Percentiles rank a stretch among this genome's conserved stretches.
phyloP scores from a whole-genome alignment of 2,329 filamentous ascomycete species.

The Volutella citrinella region DNA sequence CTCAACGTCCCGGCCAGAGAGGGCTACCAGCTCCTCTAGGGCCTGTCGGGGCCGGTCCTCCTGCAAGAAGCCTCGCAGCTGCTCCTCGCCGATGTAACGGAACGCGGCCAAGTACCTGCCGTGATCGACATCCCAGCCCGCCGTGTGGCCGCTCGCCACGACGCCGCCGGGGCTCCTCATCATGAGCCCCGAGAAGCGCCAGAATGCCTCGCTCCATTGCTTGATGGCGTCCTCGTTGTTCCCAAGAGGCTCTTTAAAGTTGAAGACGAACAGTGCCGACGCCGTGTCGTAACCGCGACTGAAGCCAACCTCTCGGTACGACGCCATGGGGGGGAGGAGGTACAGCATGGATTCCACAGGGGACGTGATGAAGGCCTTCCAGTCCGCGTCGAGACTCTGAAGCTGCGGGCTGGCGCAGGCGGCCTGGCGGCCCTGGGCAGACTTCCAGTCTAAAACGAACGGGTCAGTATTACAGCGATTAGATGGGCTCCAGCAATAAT shows the following conservation, averaged over 20 bases:
- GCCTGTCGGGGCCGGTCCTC: background rate
- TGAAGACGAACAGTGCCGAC: constrained; percentile 5
- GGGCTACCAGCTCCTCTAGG: background rate
- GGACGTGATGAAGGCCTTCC: constrained; percentile 1
- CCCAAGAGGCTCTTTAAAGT: background rate
- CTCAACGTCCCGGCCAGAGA: constrained; percentile 1
- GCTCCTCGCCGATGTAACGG: background rate
- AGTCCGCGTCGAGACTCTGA: background rate
- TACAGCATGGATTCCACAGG: background rate
- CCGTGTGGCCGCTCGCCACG: background rate
- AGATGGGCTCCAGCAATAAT: too few relatives aligned
- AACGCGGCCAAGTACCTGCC: constrained; percentile 3
- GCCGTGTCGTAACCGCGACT: background rate
- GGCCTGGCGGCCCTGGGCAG: background rate
- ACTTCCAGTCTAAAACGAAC: constrained; percentile 7
- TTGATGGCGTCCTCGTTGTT: background rate
- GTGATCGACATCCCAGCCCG: constrained; percentile 1
- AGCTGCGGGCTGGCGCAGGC: constrained; percentile 1
- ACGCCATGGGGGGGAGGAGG: background rate
- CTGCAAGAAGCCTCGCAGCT: constrained; percentile 1
- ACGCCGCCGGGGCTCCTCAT: constrained; percentile 6
- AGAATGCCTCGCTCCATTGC: background rate
- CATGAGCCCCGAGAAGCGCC: background rate
- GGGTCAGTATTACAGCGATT: too few relatives aligned
- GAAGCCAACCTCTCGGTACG: constrained; percentile 2